phyloP scores from a whole-genome alignment of 495 filamentous ascomycete species.

The Neurospora tetrasperma region DNA sequence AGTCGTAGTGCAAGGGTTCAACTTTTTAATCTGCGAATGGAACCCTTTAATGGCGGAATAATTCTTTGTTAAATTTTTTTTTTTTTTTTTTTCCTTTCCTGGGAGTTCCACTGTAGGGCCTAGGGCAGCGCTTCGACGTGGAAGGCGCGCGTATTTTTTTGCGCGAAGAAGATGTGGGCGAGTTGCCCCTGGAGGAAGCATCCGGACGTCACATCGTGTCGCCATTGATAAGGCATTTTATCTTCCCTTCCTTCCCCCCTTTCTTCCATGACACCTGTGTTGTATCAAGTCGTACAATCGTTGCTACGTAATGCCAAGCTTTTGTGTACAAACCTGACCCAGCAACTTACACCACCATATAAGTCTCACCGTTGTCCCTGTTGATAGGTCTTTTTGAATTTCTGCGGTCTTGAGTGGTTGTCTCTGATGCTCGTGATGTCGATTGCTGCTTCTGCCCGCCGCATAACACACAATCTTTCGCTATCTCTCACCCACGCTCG shows the following conservation, averaged over 20 bases:
- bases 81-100: neutral
- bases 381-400: neutral
- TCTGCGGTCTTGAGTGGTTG: neutral
- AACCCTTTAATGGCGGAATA: neutral
- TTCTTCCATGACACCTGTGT: neutral
- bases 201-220: neutral
- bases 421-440: neutral
- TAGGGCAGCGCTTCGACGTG: neutral
- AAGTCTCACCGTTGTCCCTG: neutral
- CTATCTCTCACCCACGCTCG: neutral
- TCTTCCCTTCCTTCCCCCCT: neutral
- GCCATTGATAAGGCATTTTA: neutral
- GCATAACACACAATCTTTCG: neutral
- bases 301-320: neutral
- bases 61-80: neutral
- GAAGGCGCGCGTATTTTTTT: neutral
- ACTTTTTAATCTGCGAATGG: neutral
- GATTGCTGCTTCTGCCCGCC: neutral
- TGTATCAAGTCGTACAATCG: neutral
- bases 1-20: neutral
- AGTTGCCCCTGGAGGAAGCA: neutral
- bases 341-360: neutral
- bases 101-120: neutral
- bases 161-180: neutral
- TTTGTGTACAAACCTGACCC: neutral